Evolutionary conservation across 306 rosid species (phyloP).

Genomic region (Pterocarpus macrocarpus): DNA sequence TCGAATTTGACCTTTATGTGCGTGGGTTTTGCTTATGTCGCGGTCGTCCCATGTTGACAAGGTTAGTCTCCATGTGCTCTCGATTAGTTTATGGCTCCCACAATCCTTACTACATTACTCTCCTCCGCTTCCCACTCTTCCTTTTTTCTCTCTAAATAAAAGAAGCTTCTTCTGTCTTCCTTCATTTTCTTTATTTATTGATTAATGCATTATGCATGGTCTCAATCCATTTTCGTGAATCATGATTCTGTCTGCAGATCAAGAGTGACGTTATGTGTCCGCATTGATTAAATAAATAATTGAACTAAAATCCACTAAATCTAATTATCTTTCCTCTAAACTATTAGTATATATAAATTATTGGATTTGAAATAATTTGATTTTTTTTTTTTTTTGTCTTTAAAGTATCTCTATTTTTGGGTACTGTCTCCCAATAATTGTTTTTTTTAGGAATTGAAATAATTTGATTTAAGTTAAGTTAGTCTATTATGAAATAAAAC

Average conservation of each 20-base stretch:
- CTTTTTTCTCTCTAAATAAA: background rate
- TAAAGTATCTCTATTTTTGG: no score
- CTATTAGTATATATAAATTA: no score
- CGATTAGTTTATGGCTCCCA: slow-evolving; percentile 68
- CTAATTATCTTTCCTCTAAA: no score
- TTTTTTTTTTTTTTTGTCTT: no score
- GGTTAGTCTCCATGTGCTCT: slow-evolving; percentile 77
- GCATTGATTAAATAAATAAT: slow-evolving; percentile 44
- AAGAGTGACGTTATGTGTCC: slow-evolving; percentile 45
- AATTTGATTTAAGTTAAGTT: no score
- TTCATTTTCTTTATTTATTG: slow-evolving; percentile 19
- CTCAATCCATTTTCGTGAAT: slow-evolving; percentile 60
- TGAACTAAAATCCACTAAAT: no score
- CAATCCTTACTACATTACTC: slow-evolving; percentile 42
- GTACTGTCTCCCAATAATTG: no score
- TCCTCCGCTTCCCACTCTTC: background rate
- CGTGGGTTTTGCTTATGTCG: slow-evolving; percentile 45
- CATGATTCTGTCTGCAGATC: slow-evolving; percentile 70
- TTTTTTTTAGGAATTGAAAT: no score
- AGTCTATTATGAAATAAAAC: no score
- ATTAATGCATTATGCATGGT: slow-evolving; percentile 7
- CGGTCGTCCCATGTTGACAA: slow-evolving; percentile 60
- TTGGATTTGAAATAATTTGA: no score
- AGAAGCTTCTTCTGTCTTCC: slow-evolving; percentile 7
- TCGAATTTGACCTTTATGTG: background rate